Conservation (phyloP, 2,329 filamentous ascomycete species). For the Fusarium haematococcum region DNA sequence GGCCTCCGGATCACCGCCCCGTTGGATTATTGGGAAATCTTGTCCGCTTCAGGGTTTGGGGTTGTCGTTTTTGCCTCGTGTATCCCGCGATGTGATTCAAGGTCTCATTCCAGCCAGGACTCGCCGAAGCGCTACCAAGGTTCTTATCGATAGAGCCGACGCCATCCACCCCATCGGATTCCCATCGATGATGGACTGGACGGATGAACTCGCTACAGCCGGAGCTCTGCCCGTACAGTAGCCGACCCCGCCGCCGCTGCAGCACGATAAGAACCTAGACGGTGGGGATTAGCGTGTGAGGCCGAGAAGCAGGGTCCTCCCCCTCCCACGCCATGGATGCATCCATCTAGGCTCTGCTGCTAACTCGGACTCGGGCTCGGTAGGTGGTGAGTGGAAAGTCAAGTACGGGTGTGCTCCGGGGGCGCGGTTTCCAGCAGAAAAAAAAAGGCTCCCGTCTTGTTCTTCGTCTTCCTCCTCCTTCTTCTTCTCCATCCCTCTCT, state of each 20-base stretch:
- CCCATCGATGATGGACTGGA: not conserved
- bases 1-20: conserved; percentile 31
- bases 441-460: conserved; percentile 16
- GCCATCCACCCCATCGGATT: not conserved
- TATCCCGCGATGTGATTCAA: conserved; percentile 24
- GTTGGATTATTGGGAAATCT: conserved; percentile 25
- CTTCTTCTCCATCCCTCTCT: not conserved
- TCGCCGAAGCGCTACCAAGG: conserved; percentile 29
- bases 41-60: conserved; percentile 16
- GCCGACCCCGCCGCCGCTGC: conserved; percentile 30
- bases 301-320: conserved; percentile 26
- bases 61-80: conserved; percentile 18
- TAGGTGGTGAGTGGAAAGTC: conserved; percentile 13
- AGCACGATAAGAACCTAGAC: conserved; percentile 25
- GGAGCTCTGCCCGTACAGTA: not conserved
- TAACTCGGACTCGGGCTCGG: conserved; percentile 15
- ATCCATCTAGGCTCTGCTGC: conserved; percentile 7
- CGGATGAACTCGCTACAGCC: conserved; percentile 4
- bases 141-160: conserved; percentile 13
- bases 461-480: conserved; percentile 3
- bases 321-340: not conserved
- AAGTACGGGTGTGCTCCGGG: conserved; percentile 13
- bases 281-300: conserved; percentile 22
- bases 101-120: conserved; percentile 33
- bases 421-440: conserved; percentile 9